Conservation (phyloP, 2,329 filamentous ascomycete genomes). For the Microdochium paspali region DNA sequence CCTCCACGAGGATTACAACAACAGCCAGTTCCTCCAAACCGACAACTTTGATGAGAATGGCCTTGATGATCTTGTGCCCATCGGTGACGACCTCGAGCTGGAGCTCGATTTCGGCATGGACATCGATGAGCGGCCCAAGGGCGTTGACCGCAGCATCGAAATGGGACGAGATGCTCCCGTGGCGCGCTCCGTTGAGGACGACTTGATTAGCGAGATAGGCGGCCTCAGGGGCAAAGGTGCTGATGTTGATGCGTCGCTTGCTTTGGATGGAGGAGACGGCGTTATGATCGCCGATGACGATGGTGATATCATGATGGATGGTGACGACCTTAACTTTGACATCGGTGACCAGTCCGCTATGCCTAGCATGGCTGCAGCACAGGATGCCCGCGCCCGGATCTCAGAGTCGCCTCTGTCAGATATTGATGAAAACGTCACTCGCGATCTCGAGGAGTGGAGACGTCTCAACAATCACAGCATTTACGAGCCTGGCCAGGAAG, state of each 20-base stretch:
- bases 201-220: constrained; percentile 58
- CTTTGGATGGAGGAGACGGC: constrained; percentile 41
- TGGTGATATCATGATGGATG: constrained; percentile 52
- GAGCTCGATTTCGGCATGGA: constrained; percentile 68
- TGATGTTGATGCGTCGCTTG: constrained; percentile 46
- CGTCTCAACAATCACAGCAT: constrained; percentile 45
- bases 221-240: constrained; percentile 45
- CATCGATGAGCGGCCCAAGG: constrained; percentile 52
- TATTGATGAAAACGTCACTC: constrained; percentile 53
- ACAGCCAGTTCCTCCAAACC: constrained; percentile 73
- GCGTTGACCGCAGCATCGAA: constrained; percentile 63
- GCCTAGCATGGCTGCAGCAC: constrained; percentile 35
- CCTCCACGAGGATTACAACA: constrained; percentile 58
- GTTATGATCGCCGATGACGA: constrained; percentile 55
- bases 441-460: constrained; percentile 50
- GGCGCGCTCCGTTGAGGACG: constrained; percentile 57
- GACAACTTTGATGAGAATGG: constrained; percentile 51
- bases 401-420: constrained; percentile 64
- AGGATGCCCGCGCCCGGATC: constrained; percentile 48
- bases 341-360: constrained; percentile 50
- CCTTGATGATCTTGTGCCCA: constrained; percentile 38
- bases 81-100: constrained; percentile 58
- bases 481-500: constrained; percentile 51
- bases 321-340: constrained; percentile 56
- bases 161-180: constrained; percentile 77